These are phyloP conservation scores for Exserohilum turcica DNA, from an alignment of 2,329 filamentous ascomycete genomes.

Conservation along the genomic window DNA sequence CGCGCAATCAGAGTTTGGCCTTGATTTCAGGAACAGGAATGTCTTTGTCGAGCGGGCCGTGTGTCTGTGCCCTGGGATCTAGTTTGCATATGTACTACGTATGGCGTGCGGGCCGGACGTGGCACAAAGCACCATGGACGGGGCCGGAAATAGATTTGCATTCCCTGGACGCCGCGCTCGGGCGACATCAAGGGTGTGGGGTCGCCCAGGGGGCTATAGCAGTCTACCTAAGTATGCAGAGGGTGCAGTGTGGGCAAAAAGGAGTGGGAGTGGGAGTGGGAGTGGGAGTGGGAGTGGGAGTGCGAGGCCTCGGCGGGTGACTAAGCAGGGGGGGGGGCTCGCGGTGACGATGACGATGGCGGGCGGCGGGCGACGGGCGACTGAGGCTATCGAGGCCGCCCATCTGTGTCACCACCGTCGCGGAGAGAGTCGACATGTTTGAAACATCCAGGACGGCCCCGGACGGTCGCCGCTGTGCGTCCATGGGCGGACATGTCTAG, in stretches of 20 bases:
- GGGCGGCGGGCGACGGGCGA: not conserved
- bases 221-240: not conserved
- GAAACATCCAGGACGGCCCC: not conserved
- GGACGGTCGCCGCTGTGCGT: not conserved
- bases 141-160: not conserved
- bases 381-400: not conserved
- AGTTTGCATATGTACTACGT: constrained; percentile 30
- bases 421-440: not conserved
- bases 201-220: not conserved
- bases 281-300: too few relatives aligned
- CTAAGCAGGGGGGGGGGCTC: not conserved
- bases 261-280: not conserved
- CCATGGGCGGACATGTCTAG: not conserved
- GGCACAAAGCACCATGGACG: not conserved
- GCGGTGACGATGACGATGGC: too few relatives aligned
- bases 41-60: not conserved
- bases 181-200: not conserved
- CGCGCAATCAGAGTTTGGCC: not conserved
- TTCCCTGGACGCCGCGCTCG: not conserved
- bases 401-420: constrained; percentile 9
- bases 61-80: constrained; percentile 17
- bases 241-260: not conserved
- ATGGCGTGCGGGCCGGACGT: constrained; percentile 19
- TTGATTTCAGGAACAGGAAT: not conserved
- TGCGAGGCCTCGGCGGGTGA: too few relatives aligned